Base-by-base conservation (phyloP, 1,284 basidiomycete species). In the Moniliella sp. region DNA sequence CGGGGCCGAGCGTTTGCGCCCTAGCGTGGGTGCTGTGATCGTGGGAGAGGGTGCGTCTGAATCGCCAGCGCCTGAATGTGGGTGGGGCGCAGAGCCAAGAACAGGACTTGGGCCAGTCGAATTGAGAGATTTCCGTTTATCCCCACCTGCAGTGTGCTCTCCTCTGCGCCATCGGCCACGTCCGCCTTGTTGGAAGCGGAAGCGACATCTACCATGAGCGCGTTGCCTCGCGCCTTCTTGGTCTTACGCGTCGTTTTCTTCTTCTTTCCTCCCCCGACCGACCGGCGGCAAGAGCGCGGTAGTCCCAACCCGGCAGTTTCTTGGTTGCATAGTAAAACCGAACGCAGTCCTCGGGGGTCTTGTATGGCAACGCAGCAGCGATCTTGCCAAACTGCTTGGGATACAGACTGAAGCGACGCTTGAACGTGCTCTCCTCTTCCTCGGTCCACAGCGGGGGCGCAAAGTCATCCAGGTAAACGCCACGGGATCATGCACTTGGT, bases 301-400 rank as follows among this genome's bases (percentile, higher is more conserved):
- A 57, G 28, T 52, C 46, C 41, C 48, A 45, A n/a, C 47, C 52
- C 11, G 43, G 41, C 35, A 31, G 30, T 35, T 88, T 82, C 69
- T 94, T 94, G 64, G 84, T 81, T 37, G 88, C 67, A 63, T 94
- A 94, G 63, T 94, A 94, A 63, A 75, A 91, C 30, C 76, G 70
- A 26, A 94, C 80, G 57, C 86, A 93, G 68, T 93, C 79, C 0
- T 74, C 65, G 0, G 78, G 67, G 3, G 79, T 76, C 68, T 93
- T 94, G 67, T 83, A 69, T 1, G 77, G 74, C 12, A 94, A 63
- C 34, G 66, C 71, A 19, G 75, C 71, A 1, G 86, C 75, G 39
- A 94, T 86, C 43, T 62, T 64, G 27, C 81, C 82, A 55, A 94
- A 94, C 58, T 93, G 86, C 61, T 94, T 94, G 5, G 86, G 86